A percentile compares a stretch with the other conserved stretches of the same genome.
These are phyloP conservation scores for Xylariaceae sp. DNA, from an alignment of 2,329 filamentous ascomycete genomes.

Conservation along the genomic window DNA sequence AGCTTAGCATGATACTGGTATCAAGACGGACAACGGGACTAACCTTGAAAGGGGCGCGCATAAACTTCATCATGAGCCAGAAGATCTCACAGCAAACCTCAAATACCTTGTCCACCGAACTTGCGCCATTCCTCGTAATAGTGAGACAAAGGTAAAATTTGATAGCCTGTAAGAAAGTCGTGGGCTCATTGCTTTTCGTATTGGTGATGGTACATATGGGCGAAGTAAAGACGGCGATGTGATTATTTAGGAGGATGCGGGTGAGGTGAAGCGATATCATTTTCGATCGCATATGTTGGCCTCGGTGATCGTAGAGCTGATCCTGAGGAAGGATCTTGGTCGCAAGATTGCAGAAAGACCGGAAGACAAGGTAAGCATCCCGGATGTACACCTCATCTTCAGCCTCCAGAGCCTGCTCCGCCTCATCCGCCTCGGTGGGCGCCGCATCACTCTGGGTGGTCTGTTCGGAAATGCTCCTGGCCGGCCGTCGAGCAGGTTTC, in stretches of 20 bases:
- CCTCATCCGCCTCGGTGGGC: slow-evolving; percentile 47
- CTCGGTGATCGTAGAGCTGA: slow-evolving; percentile 85
- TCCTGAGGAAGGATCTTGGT: slow-evolving; percentile 87
- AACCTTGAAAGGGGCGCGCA: slow-evolving; percentile 90
- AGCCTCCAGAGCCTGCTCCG: slow-evolving; percentile 55
- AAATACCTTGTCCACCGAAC: slow-evolving; percentile 85
- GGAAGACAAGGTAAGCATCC: slow-evolving; percentile 94
- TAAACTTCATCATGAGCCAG: slow-evolving; percentile 91
- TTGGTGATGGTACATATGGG: slow-evolving; percentile 88
- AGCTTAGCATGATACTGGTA: slow-evolving; percentile 28
- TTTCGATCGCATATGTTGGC: slow-evolving; percentile 96
- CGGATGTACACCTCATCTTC: slow-evolving; percentile 97
- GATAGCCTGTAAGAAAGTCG: slow-evolving; percentile 86
- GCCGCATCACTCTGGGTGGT: slow-evolving; percentile 48
- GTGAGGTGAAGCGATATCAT: slow-evolving; percentile 92
- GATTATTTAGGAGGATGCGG: slow-evolving; percentile 90
- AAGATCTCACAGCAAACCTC: slow-evolving; percentile 97
- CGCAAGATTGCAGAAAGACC: slow-evolving; percentile 95
- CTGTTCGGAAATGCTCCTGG: slow-evolving; percentile 48
- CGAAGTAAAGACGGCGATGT: slow-evolving; percentile 84
- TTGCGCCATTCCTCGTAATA: slow-evolving; percentile 90
- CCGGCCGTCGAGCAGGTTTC: slow-evolving; percentile 42
- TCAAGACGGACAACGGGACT: slow-evolving; percentile 24
- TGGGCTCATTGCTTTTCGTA: slow-evolving; percentile 81
- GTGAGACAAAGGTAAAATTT: slow-evolving; percentile 96